Conservation (phyloP, 2,329 filamentous ascomycete species). For the Chaetomiaceae sp. region DNA sequence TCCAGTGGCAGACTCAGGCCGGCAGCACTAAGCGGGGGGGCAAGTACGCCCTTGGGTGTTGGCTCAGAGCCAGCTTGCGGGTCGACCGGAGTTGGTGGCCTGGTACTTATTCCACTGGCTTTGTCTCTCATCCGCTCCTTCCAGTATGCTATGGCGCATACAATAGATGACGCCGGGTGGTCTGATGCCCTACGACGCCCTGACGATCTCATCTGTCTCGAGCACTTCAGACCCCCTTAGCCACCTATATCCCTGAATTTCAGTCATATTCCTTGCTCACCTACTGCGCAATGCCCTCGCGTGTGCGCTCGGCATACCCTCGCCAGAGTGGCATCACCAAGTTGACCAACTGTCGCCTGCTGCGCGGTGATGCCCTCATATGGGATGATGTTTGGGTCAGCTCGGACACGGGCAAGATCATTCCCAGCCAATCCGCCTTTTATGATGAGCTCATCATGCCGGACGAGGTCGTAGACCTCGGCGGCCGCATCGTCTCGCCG, state of each 20-base stretch:
- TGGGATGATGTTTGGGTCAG: conserved; percentile 84
- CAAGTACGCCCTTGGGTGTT: background rate
- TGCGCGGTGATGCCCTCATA: conserved; percentile 62
- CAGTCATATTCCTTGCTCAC: no score
- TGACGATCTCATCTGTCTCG: background rate
- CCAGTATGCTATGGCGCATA: conserved; percentile 3
- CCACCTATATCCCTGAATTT: background rate
- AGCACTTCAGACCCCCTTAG: background rate
- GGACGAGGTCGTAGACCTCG: conserved; percentile 70
- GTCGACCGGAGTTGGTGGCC: no score
- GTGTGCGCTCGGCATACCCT: conserved; percentile 21
- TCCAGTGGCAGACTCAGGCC: background rate
- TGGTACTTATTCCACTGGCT: background rate
- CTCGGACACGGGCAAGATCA: conserved; percentile 71
- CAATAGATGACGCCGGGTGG: background rate
- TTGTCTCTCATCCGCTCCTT: background rate
- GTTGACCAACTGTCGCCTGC: conserved; percentile 79
- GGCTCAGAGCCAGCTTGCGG: no score
- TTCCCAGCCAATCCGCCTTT: conserved; percentile 61
- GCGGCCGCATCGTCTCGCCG: conserved; percentile 75
- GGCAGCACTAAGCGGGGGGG: background rate
- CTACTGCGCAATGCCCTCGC: conserved; percentile 20
- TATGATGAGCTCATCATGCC: conserved; percentile 65
- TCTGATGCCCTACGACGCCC: background rate
- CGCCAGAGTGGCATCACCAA: conserved; percentile 57